These are phyloP conservation scores for Pestalotiopsis sp. DNA, from an alignment of 2,329 filamentous ascomycete species.

Conservation along the genomic window DNA sequence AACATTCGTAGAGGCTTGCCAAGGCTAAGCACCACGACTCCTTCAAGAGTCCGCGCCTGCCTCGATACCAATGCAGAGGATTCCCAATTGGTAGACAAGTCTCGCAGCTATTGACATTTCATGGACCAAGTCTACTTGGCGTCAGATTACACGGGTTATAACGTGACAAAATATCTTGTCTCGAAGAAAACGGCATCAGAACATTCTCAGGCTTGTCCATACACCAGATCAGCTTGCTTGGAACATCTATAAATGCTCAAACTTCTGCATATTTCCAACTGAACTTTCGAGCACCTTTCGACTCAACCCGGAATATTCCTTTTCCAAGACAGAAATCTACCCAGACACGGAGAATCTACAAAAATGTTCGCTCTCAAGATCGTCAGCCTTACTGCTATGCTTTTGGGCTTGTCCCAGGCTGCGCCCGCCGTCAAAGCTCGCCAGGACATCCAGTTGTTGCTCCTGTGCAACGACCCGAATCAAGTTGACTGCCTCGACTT, in stretches of 20 bases:
- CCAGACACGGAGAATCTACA: too few species aligned
- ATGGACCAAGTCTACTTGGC: neutral
- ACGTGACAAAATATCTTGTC: neutral
- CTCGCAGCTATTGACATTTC: neutral
- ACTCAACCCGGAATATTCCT: neutral
- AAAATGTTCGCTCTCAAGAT: constrained; percentile 7
- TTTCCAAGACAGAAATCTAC: neutral
- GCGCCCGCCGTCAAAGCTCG: neutral
- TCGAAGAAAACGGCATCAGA: neutral
- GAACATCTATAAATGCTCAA: neutral
- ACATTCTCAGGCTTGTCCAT: neutral
- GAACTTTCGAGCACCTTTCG: neutral
- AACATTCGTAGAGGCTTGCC: neutral
- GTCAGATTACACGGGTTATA: neutral
- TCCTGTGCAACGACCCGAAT: constrained; percentile 9
- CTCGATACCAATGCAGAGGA: neutral
- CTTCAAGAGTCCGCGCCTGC: neutral
- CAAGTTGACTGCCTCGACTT: constrained; percentile 8
- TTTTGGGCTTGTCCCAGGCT: constrained; percentile 6
- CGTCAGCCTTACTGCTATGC: neutral
- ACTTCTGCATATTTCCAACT: neutral
- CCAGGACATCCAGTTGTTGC: constrained; percentile 3
- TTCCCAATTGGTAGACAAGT: neutral
- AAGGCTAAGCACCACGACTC: neutral
- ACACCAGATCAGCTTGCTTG: neutral